phyloP scores from a whole-genome alignment of 2,329 filamentous ascomycete species.

The Endoconidiophora laricicola region DNA sequence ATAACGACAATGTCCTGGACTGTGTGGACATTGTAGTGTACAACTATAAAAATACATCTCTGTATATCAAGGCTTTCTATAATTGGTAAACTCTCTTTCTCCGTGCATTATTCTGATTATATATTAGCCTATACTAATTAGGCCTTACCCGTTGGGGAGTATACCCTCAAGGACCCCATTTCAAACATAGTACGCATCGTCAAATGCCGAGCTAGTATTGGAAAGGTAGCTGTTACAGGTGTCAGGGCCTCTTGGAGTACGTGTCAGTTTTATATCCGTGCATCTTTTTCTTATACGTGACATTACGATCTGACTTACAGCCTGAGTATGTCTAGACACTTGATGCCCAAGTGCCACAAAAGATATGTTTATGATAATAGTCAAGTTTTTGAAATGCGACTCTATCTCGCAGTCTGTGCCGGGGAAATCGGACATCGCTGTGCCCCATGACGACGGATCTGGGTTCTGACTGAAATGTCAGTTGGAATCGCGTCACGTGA shows the following conservation, averaged over 20 bases:
- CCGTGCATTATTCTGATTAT: too few relatives aligned
- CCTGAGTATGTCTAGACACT: slow-evolving; percentile 29
- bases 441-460: slow-evolving; percentile 45
- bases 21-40: not conserved
- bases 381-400: slow-evolving; percentile 45
- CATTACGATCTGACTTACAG: slow-evolving; percentile 20
- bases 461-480: slow-evolving; percentile 37
- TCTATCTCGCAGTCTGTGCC: slow-evolving; percentile 42
- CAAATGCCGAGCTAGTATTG: slow-evolving; percentile 37
- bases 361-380: slow-evolving; percentile 50
- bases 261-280: not conserved
- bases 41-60: too few relatives aligned
- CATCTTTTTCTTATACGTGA: not conserved
- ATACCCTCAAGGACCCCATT: slow-evolving; percentile 44
- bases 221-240: slow-evolving; percentile 42
- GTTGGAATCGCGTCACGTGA: slow-evolving; percentile 28
- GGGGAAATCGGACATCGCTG: slow-evolving; percentile 47
- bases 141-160: slow-evolving; percentile 16
- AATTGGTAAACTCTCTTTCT: too few relatives aligned
- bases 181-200: slow-evolving; percentile 49
- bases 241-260: slow-evolving; percentile 26
- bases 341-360: slow-evolving; percentile 42
- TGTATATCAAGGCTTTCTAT: too few relatives aligned
- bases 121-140: too few relatives aligned
- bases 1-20: too few relatives aligned